Conservation (phyloP, 2,329 filamentous ascomycete genomes). For the Hirsutella rhossiliensis region DNA sequence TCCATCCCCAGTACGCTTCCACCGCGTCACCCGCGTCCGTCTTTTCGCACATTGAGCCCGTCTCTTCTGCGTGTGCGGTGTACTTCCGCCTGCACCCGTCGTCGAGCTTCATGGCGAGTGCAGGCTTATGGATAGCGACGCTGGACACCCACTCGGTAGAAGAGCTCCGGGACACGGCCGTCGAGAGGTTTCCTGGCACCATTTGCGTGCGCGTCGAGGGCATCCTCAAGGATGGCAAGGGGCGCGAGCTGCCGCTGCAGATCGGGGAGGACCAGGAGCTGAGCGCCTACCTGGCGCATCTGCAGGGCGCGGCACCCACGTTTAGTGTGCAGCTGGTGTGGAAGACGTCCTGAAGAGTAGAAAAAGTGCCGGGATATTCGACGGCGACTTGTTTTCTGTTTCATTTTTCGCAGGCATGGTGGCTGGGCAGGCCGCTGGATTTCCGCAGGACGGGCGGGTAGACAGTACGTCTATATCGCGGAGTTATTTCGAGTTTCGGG, state of each 20-base stretch:
- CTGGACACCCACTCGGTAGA: slow-evolving; percentile 44
- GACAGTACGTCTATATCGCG: too few relatives aligned
- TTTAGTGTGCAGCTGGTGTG: slow-evolving; percentile 29
- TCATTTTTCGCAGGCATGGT: too few relatives aligned
- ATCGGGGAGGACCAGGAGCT: slow-evolving; percentile 64
- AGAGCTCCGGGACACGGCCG: slow-evolving; percentile 51
- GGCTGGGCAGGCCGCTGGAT: too few relatives aligned
- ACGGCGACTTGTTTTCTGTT: too few relatives aligned
- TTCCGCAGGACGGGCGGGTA: too few relatives aligned
- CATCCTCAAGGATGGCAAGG: slow-evolving; percentile 46
- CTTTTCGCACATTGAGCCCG: slow-evolving; percentile 11
- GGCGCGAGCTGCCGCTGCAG: slow-evolving; percentile 47
- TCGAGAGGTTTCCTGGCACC: slow-evolving; percentile 46
- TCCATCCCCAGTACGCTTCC: slow-evolving; percentile 15
- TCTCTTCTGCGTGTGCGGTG: slow-evolving; percentile 34
- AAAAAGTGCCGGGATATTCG: neutral
- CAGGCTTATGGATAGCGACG: slow-evolving; percentile 54
- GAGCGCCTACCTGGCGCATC: slow-evolving; percentile 56
- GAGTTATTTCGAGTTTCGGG: too few relatives aligned
- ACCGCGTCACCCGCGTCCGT: slow-evolving; percentile 11
- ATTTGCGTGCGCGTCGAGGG: slow-evolving; percentile 52
- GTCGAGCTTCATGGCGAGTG: slow-evolving; percentile 40
- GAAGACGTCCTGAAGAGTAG: slow-evolving; percentile 10
- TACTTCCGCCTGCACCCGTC: slow-evolving; percentile 58
- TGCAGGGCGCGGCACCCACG: slow-evolving; percentile 32